Percentiles rank a stretch among this genome's conserved stretches.
These are phyloP conservation scores for Ascochyta lentis DNA, from an alignment of 2,329 filamentous ascomycete species.

Conservation along the genomic window DNA sequence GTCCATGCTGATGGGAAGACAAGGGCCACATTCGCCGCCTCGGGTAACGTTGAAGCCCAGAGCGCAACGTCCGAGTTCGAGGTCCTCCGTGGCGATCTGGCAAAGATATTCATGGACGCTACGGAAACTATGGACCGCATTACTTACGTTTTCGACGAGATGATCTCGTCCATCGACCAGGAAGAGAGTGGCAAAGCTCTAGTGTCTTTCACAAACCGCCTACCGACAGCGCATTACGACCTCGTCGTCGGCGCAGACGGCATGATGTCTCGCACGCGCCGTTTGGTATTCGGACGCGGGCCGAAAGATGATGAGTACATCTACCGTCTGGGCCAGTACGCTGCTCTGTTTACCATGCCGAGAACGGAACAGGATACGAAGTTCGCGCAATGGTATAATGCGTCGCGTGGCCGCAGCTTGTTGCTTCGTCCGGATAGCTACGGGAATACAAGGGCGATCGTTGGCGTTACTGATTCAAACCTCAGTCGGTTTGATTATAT, in stretches of 20 bases:
- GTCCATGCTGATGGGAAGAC: slow-evolving; percentile 38
- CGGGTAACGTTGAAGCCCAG: slow-evolving; percentile 48
- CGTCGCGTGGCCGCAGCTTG: slow-evolving; percentile 29
- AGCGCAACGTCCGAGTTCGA: slow-evolving; percentile 62
- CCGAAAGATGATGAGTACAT: slow-evolving; percentile 30
- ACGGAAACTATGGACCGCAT: slow-evolving; percentile 36
- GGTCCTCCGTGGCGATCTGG: slow-evolving; percentile 66
- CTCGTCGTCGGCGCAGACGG: slow-evolving; percentile 43
- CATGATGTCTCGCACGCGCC: slow-evolving; percentile 38
- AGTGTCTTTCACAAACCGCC: slow-evolving; percentile 49
- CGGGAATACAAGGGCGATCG: slow-evolving; percentile 26
- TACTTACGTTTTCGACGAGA: slow-evolving; percentile 46
- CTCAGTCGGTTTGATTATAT: slow-evolving; percentile 29
- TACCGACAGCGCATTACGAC: slow-evolving; percentile 26
- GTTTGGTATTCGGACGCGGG: slow-evolving; percentile 33
- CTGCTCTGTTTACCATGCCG: slow-evolving; percentile 43
- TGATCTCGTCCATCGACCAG: slow-evolving; percentile 38
- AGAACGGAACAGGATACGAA: slow-evolving; percentile 25
- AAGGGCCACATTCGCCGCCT: slow-evolving; percentile 44
- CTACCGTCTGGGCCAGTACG: slow-evolving; percentile 34
- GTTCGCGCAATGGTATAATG: slow-evolving; percentile 38
- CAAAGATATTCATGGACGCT: slow-evolving; percentile 57
- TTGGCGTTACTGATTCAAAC: slow-evolving; percentile 26
- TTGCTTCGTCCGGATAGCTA: slow-evolving; percentile 34
- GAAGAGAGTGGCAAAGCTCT: slow-evolving; percentile 38